Evolutionary conservation across 768 basidiomycete species (phyloP).

Genomic region (Chlorophyllum brunneum): DNA sequence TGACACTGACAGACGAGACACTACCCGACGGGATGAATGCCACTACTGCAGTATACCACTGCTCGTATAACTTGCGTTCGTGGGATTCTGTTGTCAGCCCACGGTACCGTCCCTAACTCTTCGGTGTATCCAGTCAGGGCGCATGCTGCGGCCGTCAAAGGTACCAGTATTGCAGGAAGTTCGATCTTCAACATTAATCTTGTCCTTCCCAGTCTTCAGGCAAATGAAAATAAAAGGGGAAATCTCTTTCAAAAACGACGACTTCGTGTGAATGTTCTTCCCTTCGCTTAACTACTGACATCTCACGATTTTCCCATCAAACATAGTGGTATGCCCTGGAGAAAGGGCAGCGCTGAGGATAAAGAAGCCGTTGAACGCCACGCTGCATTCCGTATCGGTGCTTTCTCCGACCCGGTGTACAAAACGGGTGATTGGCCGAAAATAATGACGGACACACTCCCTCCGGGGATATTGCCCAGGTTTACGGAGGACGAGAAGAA

Average conservation of each 20-base stretch:
- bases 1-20: slow-evolving; percentile 32
- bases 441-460: slow-evolving; percentile 44
- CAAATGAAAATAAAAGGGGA: slow-evolving; percentile 46
- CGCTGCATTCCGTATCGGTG: slow-evolving; percentile 46
- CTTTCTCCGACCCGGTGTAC: slow-evolving; percentile 47
- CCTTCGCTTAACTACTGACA: too few relatives aligned
- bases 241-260: slow-evolving; percentile 52
- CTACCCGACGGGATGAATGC: slow-evolving; percentile 40
- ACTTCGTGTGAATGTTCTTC: slow-evolving; percentile 39
- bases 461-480: slow-evolving; percentile 41
- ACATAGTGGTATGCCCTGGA: slow-evolving; percentile 42
- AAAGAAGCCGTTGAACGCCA: slow-evolving; percentile 42
- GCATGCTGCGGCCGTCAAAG: slow-evolving; percentile 48
- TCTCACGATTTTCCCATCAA: too few relatives aligned
- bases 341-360: slow-evolving; percentile 41
- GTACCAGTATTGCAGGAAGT: too few relatives aligned
- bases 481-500: slow-evolving; percentile 43
- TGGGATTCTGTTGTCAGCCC: background rate
- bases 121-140: slow-evolving; percentile 32
- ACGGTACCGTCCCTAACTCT: background rate
- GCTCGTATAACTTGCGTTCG: slow-evolving; percentile 40
- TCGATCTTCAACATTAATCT: too few relatives aligned
- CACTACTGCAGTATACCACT: slow-evolving; percentile 41
- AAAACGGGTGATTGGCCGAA: slow-evolving; percentile 50
- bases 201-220: slow-evolving; percentile 33